These are phyloP conservation scores for Plasmodium knowlesi DNA, from an alignment of 169 alveolate genomes.

Conservation along the genomic window DNA sequence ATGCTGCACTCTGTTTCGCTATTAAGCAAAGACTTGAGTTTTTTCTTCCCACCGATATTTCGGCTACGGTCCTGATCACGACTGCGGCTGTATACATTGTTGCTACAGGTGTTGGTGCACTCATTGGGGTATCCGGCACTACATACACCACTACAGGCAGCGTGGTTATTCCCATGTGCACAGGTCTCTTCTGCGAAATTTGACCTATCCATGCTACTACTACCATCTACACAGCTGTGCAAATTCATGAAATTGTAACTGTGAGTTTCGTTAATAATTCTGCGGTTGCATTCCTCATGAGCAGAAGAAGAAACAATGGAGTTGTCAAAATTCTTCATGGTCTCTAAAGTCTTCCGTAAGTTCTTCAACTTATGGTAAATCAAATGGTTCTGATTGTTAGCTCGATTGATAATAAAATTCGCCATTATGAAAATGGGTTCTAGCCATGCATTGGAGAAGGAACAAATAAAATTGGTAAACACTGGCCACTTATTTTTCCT, in stretches of 20 bases:
- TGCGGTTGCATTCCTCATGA: conserved; percentile 6
- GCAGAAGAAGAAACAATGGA: not conserved
- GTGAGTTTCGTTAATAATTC: conserved; percentile 19
- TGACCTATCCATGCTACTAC: conserved; percentile 7
- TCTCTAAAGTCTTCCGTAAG: conserved; percentile 75
- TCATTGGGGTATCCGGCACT: not conserved
- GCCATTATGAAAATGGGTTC: conserved; percentile 89
- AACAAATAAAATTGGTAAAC: conserved; percentile 84
- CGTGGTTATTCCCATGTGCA: not conserved
- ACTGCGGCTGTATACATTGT: not conserved
- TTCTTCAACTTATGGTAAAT: conserved; percentile 75
- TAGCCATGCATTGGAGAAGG: conserved; percentile 87
- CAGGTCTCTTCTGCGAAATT: not conserved
- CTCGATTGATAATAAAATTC: conserved; percentile 80
- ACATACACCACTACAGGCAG: not conserved
- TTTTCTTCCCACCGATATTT: conserved; percentile 2
- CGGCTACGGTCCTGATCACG: not conserved
- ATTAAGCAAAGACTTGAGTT: conserved; percentile 27
- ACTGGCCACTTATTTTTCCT: conserved; percentile 87
- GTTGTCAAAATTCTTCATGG: conserved; percentile 73
- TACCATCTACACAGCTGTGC: conserved; percentile 14
- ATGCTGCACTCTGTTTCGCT: conserved; percentile 75
- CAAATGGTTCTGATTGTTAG: conserved; percentile 77
- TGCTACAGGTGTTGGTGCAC: not conserved
- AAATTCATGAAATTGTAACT: conserved; percentile 12